Conservation (phyloP, 129 eudicot genomes). For the Calendula officinalis region DNA sequence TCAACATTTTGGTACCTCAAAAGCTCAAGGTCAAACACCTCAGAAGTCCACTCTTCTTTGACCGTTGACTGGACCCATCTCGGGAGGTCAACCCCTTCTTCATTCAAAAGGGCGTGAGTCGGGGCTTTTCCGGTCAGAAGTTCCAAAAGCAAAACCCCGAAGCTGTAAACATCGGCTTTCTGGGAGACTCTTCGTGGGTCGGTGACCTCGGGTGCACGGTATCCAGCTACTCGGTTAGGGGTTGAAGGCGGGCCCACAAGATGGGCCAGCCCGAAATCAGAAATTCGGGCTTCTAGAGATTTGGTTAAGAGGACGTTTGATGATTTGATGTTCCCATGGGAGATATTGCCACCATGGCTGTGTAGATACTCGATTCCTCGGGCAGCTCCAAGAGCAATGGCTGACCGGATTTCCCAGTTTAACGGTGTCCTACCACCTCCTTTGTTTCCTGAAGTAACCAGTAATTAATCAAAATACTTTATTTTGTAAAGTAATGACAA, state of each 20-base stretch:
- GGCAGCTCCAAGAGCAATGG: conserved; percentile 89
- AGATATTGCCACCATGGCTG: conserved; percentile 49
- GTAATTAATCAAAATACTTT: conserved; percentile 4
- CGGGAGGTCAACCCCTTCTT: conserved; percentile 94
- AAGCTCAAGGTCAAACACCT: conserved; percentile 89
- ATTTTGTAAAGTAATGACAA: not conserved
- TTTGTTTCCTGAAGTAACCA: conserved; percentile 61
- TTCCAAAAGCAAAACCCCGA: conserved; percentile 74
- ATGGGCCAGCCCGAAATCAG: conserved; percentile 82
- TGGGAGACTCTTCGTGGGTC: conserved; percentile 65
- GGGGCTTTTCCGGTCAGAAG: conserved; percentile 94
- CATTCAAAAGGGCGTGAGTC: conserved; percentile 67
- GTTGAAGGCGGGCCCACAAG: conserved; percentile 70
- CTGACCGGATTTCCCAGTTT: conserved; percentile 42
- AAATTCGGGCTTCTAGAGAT: conserved; percentile 61
- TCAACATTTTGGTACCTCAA: conserved; percentile 67
- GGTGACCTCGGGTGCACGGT: conserved; percentile 94
- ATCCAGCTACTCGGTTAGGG: conserved; percentile 75
- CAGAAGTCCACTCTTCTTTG: conserved; percentile 86
- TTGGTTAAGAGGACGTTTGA: conserved; percentile 85
- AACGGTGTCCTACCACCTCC: conserved; percentile 70
- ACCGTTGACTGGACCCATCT: conserved; percentile 96
- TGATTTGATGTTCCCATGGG: conserved; percentile 89
- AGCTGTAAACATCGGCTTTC: conserved; percentile 47
- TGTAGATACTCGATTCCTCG: conserved; percentile 81